phyloP scores from a whole-genome alignment of 129 eudicot species.

The Chrysanthemum seticuspe region DNA sequence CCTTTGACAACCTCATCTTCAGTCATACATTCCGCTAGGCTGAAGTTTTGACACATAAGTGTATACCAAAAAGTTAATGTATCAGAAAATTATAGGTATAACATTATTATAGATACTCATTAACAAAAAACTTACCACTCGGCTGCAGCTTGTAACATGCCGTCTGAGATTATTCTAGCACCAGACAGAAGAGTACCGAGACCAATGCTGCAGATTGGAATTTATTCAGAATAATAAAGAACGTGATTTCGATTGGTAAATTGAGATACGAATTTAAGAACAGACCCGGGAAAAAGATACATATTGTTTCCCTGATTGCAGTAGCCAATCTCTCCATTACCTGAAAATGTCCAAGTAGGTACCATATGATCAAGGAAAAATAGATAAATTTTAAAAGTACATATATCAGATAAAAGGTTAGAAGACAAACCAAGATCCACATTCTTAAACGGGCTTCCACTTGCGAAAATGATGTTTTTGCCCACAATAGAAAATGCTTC shows the following conservation, averaged over 20 bases:
- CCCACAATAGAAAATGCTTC: slow-evolving; percentile 91
- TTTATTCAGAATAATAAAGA: slow-evolving; percentile 8
- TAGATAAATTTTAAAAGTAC: not conserved
- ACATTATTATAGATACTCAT: no score
- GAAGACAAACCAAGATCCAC: slow-evolving; percentile 80
- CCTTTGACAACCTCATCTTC: slow-evolving; percentile 87
- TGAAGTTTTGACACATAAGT: slow-evolving; percentile 25
- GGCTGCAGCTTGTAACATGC: slow-evolving; percentile 99
- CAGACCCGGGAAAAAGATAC: slow-evolving; percentile 97
- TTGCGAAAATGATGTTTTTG: slow-evolving; percentile 73
- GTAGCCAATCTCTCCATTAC: slow-evolving; percentile 80
- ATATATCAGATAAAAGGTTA: not conserved
- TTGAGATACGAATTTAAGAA: slow-evolving; percentile 29
- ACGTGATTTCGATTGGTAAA: not conserved
- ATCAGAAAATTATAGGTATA: not conserved
- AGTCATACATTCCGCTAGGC: slow-evolving; percentile 87
- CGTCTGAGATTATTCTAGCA: slow-evolving; percentile 79
- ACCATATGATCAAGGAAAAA: not conserved
- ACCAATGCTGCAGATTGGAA: slow-evolving; percentile 65
- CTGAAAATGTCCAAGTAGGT: slow-evolving; percentile 32
- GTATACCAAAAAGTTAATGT: not conserved
- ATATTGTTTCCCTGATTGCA: slow-evolving; percentile 95
- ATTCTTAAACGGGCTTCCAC: slow-evolving; percentile 86
- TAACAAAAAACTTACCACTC: slow-evolving; percentile 59
- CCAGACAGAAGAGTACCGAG: slow-evolving; percentile 95